Percentiles rank a stretch among this genome's conserved stretches.
These are phyloP conservation scores for Aureobasidium sp. DNA, from an alignment of 2,329 filamentous ascomycete genomes.

Conservation along the genomic window DNA sequence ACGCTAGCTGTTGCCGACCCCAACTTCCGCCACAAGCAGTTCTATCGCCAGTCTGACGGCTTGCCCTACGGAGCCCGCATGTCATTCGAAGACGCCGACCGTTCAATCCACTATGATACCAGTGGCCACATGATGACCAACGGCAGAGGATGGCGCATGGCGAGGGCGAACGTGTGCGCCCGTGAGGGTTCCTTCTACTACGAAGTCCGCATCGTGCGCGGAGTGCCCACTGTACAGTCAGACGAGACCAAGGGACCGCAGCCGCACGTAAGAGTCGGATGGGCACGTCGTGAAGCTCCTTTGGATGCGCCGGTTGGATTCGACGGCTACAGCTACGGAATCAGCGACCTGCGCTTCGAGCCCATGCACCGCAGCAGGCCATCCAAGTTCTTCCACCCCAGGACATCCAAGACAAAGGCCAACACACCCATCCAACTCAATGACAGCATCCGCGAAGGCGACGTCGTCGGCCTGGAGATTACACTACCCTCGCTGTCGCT, in stretches of 20 bases:
- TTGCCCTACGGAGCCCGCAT: slow-evolving; percentile 77
- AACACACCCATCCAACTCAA: slow-evolving; percentile 26
- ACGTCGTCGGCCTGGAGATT: slow-evolving; percentile 91
- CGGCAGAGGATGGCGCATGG: slow-evolving; percentile 87
- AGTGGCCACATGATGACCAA: slow-evolving; percentile 74
- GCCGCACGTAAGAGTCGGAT: slow-evolving; percentile 71
- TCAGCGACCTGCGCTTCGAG: slow-evolving; percentile 83
- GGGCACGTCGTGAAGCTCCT: slow-evolving; percentile 72
- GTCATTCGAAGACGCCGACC: slow-evolving; percentile 86
- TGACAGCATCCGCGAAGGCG: slow-evolving; percentile 76
- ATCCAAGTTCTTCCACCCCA: slow-evolving; percentile 64
- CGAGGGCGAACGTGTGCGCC: slow-evolving; percentile 81
- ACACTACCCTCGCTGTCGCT: slow-evolving; percentile 77
- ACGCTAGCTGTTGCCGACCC: slow-evolving; percentile 87
- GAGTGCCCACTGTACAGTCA: slow-evolving; percentile 50
- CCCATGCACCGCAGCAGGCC: slow-evolving; percentile 90
- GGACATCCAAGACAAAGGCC: slow-evolving; percentile 33
- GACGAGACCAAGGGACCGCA: slow-evolving; percentile 41
- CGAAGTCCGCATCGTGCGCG: slow-evolving; percentile 82
- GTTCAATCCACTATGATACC: slow-evolving; percentile 69
- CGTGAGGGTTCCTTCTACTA: slow-evolving; percentile 89
- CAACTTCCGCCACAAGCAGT: slow-evolving; percentile 75
- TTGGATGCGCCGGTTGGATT: slow-evolving; percentile 79
- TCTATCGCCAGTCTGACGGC: slow-evolving; percentile 82
- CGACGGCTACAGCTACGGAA: slow-evolving; percentile 87